Evolutionary conservation across 139 green algal species (phyloP).

Genomic region (Volvox reticuliferus): DNA sequence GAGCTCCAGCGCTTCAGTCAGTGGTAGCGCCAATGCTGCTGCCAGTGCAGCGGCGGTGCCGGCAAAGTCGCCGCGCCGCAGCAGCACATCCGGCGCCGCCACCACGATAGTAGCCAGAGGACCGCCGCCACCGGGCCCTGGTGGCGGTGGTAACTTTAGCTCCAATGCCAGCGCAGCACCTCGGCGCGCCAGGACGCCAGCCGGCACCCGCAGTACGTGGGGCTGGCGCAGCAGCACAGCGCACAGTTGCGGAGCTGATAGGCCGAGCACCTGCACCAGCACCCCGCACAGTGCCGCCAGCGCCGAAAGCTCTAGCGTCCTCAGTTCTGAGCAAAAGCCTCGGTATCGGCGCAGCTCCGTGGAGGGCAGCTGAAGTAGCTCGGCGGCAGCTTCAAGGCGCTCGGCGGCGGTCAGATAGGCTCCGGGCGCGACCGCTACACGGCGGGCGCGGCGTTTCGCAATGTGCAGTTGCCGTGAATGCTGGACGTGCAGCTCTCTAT

Average conservation of each 20-base stretch:
- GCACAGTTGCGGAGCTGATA: not conserved
- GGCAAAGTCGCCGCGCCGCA: not conserved
- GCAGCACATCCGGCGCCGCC: slow-evolving; percentile 20
- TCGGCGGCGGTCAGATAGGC: not conserved
- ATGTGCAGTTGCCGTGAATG: not conserved
- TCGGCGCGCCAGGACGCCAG: not conserved
- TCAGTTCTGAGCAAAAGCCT: not conserved
- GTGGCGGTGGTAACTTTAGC: not conserved
- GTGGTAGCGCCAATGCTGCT: not conserved
- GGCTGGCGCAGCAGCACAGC: not conserved
- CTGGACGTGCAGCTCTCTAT: not conserved
- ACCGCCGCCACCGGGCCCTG: not conserved
- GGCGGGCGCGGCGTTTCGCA: not conserved
- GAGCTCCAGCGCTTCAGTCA: not conserved
- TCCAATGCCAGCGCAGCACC: not conserved
- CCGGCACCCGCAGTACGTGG: not conserved
- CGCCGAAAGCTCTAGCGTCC: not conserved
- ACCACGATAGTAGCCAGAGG: not conserved
- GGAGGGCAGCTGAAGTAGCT: not conserved
- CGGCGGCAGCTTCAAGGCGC: not conserved
- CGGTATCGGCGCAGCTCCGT: not conserved
- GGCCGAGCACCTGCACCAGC: not conserved
- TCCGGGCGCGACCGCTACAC: too few species aligned
- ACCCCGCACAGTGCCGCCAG: not conserved
- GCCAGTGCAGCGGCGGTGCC: not conserved